These are phyloP conservation scores for Kingdonia uniflora DNA, from an alignment of 164 flowering plant species.

Conservation along the genomic window DNA sequence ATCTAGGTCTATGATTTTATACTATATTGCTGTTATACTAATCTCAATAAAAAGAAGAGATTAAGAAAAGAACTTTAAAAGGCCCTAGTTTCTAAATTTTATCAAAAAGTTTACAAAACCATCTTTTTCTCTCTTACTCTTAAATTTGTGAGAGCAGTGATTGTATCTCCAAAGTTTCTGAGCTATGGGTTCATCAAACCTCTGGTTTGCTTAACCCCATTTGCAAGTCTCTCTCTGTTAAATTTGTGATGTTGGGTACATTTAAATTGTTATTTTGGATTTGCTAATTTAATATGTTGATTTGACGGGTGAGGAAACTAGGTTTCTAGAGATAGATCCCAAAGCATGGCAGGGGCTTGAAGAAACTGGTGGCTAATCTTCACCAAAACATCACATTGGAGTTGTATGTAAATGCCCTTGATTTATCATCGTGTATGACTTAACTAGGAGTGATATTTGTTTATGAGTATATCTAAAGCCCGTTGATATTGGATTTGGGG, in stretches of 20 bases:
- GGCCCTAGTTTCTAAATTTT: too few relatives aligned
- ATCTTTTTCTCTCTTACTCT: too few relatives aligned
- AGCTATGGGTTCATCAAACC: conserved; percentile 60
- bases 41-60: too few relatives aligned
- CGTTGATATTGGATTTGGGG: too few relatives aligned
- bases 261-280: not conserved
- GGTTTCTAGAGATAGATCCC: conserved; percentile 54
- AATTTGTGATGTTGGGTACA: not conserved
- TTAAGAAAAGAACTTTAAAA: too few relatives aligned
- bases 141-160: too few relatives aligned
- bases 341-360: conserved; percentile 73
- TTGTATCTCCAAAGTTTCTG: conserved; percentile 50
- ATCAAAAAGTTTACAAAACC: too few relatives aligned
- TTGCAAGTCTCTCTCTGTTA: conserved; percentile 39
- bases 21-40: too few relatives aligned
- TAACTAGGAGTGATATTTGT: too few relatives aligned
- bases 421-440: too few relatives aligned
- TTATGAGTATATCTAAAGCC: too few relatives aligned
- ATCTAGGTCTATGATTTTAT: too few relatives aligned
- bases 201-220: conserved; percentile 78
- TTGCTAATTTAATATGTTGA: not conserved
- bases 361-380: conserved; percentile 53
- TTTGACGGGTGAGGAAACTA: conserved; percentile 10
- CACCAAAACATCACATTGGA: conserved; percentile 61
- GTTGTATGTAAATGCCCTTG: conserved; percentile 66